Conservation (phyloP, 2,329 filamentous ascomycete species). For the Thielaviopsis populi region DNA sequence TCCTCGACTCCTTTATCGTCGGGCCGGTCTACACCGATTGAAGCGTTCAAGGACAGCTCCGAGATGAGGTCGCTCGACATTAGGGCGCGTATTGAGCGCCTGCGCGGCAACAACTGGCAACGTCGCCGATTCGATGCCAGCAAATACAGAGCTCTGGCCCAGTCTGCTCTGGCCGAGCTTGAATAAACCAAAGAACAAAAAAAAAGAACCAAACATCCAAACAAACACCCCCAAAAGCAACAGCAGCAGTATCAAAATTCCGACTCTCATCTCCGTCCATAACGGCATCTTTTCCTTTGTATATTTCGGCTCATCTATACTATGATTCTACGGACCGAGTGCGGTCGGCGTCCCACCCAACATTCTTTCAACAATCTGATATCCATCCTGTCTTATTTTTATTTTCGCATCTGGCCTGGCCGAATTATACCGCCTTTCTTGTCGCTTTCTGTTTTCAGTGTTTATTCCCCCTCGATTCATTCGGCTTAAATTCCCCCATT, state of each 20-base stretch:
- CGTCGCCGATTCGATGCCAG: constrained; percentile 39
- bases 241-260: neutral
- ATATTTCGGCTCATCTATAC: neutral
- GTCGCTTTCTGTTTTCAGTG: neutral
- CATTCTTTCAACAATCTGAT: neutral
- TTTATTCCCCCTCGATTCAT: constrained; percentile 4
- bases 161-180: constrained; percentile 38
- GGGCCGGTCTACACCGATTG: constrained; percentile 15
- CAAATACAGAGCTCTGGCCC: constrained; percentile 38
- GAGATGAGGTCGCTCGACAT: constrained; percentile 30
- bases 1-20: constrained; percentile 14
- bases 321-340: neutral
- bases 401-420: neutral
- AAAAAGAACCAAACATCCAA: neutral
- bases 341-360: neutral
- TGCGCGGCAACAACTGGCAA: constrained; percentile 40
- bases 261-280: neutral
- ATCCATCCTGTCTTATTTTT: constrained; percentile 6
- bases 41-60: constrained; percentile 22
- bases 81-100: constrained; percentile 37
- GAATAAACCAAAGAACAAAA: constrained; percentile 18
- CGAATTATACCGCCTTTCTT: constrained; percentile 7
- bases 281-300: constrained; percentile 1
- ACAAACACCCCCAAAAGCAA: neutral
- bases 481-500: constrained; percentile 4